A percentile compares a stretch with the other conserved stretches of the same genome.
Conservation (phyloP, 495 filamentous ascomycete species). For the Penicillium salamii region DNA sequence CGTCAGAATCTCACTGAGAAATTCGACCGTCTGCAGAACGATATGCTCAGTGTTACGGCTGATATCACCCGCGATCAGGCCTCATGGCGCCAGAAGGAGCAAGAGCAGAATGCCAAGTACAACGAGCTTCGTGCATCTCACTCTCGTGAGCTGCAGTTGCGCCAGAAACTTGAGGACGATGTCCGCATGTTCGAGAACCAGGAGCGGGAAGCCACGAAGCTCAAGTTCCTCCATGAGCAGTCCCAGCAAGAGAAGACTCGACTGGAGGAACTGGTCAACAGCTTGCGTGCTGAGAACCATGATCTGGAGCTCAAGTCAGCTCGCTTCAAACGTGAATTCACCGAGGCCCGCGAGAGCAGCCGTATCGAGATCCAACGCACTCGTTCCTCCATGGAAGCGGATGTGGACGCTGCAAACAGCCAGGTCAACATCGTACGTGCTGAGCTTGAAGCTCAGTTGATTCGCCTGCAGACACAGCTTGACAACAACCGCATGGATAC, state of each 20-base stretch:
- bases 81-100: constrained; percentile 68
- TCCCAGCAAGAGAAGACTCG: constrained; percentile 53
- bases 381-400: constrained; percentile 70
- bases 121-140: constrained; percentile 77
- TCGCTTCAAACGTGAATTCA: constrained; percentile 76
- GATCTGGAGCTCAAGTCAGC: constrained; percentile 58
- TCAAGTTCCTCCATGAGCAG: constrained; percentile 54
- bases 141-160: constrained; percentile 70
- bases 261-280: constrained; percentile 61
- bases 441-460: constrained; percentile 70
- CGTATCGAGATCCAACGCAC: constrained; percentile 75
- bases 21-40: constrained; percentile 76
- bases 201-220: constrained; percentile 63
- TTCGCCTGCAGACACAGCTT: constrained; percentile 63
- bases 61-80: constrained; percentile 79
- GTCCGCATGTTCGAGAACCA: constrained; percentile 71
- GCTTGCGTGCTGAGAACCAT: constrained; percentile 65
- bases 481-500: constrained; percentile 70
- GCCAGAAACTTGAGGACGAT: constrained; percentile 77
- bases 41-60: constrained; percentile 73
- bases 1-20: constrained; percentile 76
- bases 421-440: constrained; percentile 77
- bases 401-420: constrained; percentile 76
- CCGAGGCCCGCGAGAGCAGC: constrained; percentile 74
- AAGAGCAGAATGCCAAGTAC: constrained; percentile 68